Conservation (phyloP, 2,329 filamentous ascomycete species). For the Paramyrothecium roridum region DNA sequence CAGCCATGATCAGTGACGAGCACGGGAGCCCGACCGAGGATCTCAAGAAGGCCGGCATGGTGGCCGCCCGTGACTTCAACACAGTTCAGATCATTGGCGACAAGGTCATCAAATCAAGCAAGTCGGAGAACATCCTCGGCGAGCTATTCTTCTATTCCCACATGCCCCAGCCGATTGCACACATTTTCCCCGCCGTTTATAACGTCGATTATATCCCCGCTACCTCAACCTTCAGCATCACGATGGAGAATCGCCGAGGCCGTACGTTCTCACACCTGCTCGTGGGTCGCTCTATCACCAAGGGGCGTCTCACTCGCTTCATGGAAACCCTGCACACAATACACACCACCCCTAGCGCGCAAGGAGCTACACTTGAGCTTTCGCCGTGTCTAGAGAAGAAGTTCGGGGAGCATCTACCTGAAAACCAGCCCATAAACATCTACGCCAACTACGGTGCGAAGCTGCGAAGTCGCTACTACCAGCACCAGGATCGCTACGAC, state of each 20-base stretch:
- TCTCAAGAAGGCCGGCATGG: slow-evolving; percentile 20
- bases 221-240: slow-evolving; percentile 20
- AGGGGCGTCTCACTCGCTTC: slow-evolving; percentile 19
- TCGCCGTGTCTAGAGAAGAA: slow-evolving; percentile 14
- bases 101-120: slow-evolving; percentile 26
- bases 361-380: slow-evolving; percentile 14
- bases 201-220: slow-evolving; percentile 20
- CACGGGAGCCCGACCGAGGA: slow-evolving; percentile 7
- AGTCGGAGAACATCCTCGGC: slow-evolving; percentile 24
- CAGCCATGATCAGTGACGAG: slow-evolving; percentile 1
- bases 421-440: slow-evolving; percentile 15
- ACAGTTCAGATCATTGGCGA: slow-evolving; percentile 24
- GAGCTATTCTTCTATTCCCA: slow-evolving; percentile 29
- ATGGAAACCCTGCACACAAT: slow-evolving; percentile 17
- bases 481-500: slow-evolving; percentile 16
- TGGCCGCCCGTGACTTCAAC: slow-evolving; percentile 25
- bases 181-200: slow-evolving; percentile 19
- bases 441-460: no score
- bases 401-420: slow-evolving; percentile 15
- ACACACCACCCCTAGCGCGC: no score
- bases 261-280: slow-evolving; percentile 23
- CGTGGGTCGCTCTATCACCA: slow-evolving; percentile 25
- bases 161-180: slow-evolving; percentile 16
- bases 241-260: slow-evolving; percentile 24
- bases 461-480: slow-evolving; percentile 10